Evolutionary conservation across 176 grass and related monocot species (phyloP).

Genomic region (Hordeum vulgare): MorexV3_pseudomolecules_assembly NC_058519.1:538893213-538893712

Average conservation of each 20-base stretch:
- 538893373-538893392: too few relatives aligned
- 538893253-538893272: too few relatives aligned
- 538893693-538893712: conserved; percentile 21
- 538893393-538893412: too few relatives aligned
- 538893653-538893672: background rate
- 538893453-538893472: background rate
- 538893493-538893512: background rate
- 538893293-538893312: too few relatives aligned
- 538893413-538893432: too few relatives aligned
- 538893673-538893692: conserved; percentile 4
- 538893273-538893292: too few relatives aligned
- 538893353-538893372: too few relatives aligned
- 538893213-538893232: too few relatives aligned
- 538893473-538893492: conserved; percentile 4
- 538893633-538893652: conserved; percentile 13
- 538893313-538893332: too few relatives aligned
- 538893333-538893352: too few relatives aligned
- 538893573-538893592: conserved; percentile 46
- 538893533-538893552: background rate
- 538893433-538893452: too few relatives aligned
- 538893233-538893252: too few relatives aligned
- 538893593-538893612: conserved; percentile 22
- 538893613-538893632: conserved; percentile 26
- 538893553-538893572: conserved; percentile 44
- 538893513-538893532: conserved; percentile 11